These are phyloP conservation scores for Lactarius vividus DNA, from an alignment of 768 basidiomycete genomes.

Conservation along the genomic window DNA sequence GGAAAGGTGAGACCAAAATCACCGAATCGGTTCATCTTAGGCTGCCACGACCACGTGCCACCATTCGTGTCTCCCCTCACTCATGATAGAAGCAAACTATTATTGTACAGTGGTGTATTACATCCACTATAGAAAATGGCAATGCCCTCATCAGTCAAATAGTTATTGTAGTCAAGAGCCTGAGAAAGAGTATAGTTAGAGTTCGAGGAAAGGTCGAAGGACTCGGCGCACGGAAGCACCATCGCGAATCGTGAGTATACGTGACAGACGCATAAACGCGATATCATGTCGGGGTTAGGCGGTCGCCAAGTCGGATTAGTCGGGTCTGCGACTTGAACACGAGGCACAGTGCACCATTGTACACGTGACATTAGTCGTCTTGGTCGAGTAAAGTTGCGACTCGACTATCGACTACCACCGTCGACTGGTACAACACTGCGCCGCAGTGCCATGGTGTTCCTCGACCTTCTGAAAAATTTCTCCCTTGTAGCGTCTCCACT, in stretches of 20 bases:
- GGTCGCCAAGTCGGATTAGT: too few species aligned
- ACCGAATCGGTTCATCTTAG: neutral
- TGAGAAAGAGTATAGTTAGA: neutral
- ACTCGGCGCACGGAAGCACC: neutral
- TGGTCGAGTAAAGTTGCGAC: too few species aligned
- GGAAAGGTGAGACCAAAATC: neutral
- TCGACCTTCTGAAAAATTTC: neutral
- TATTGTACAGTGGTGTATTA: neutral
- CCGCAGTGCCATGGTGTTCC: neutral
- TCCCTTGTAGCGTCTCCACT: constrained; percentile 23
- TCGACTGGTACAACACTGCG: too few species aligned
- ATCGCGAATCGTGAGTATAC: too few species aligned
- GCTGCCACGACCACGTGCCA: neutral
- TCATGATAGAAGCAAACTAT: too few species aligned
- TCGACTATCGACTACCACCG: too few species aligned
- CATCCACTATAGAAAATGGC: neutral
- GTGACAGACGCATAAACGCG: too few species aligned
- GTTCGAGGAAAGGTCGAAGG: neutral
- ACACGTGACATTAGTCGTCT: too few species aligned
- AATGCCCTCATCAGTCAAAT: neutral
- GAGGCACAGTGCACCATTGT: too few species aligned
- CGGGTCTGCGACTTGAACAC: too few species aligned
- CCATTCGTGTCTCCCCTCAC: neutral
- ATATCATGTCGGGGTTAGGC: too few species aligned
- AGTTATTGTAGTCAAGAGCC: neutral